Evolutionary conservation across 805 yeast species (phyloP), one percentile per base, ranked within the genome.

Genomic region (Cyberlindnera veronae): DNA sequence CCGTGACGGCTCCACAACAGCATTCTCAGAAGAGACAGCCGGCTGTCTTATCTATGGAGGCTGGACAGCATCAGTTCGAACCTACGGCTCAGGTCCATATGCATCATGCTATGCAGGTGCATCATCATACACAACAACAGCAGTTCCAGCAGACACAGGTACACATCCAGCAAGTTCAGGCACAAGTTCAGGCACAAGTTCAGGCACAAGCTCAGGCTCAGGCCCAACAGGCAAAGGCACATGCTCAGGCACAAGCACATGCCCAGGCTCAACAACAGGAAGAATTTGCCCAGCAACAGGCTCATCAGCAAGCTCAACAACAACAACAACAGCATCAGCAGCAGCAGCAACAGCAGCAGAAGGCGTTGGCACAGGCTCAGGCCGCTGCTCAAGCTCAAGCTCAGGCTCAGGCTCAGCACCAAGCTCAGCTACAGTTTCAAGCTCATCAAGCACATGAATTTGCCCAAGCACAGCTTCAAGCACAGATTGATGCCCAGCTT

Each of bases 81-180:
- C 46, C 41, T 9, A 35, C 48, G 7, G 35, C 45, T 15, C 51
- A 50, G 30, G 35, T 51, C 26, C 47, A 42, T 20, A 38, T 47
- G 38, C 56, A 52, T 26, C 53, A 51, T 16, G 41, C 34, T 3
- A 38, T 47, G 39, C 41, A n/a, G n/a, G n/a, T 49, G 26, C 42
- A 39, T 10, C 48, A 43, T 17, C 46, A 39, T 6, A 15, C 14
- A 15, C 34, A 29, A 17, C 42, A 40, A 29, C 34, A 38, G 6
- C 40, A 33, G 13, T 35, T 6, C 9, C 45, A 36, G 10, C 42
- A 29, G 13, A 27, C 31, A 16, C 44, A 38, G 9, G 30, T 20
- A 8, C 41, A 38, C 10, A 37, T 31, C 15, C 37, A 28, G 16
- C 39, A 40, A 16, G 26, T 23, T 10, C 43, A 39, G 16, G 38